Evolutionary conservation across 257 asterid species (phyloP).

Genomic region (Jacaranda copaia): DNA sequence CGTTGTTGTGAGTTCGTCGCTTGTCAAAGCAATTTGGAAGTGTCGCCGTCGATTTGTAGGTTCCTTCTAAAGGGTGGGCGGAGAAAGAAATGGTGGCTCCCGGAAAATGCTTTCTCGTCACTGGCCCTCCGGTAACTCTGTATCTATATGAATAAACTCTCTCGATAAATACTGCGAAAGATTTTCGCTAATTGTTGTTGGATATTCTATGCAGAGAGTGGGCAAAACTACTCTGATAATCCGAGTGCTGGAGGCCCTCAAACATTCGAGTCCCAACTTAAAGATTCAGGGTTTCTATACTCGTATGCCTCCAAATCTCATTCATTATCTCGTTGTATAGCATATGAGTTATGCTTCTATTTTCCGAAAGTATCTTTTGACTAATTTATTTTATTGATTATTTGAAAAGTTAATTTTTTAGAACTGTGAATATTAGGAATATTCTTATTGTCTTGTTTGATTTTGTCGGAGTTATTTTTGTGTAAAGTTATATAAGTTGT

Average conservation of each 20-base stretch:
- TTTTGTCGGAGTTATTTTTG: neutral
- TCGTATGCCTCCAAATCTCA: slow-evolving; percentile 50
- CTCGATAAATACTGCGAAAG: neutral
- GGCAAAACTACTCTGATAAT: slow-evolving; percentile 83
- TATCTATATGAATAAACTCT: neutral
- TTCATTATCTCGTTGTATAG: neutral
- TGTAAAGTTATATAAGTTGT: neutral
- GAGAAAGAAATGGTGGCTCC: slow-evolving; percentile 46
- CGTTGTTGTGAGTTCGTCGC: no score
- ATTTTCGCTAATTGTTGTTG: neutral
- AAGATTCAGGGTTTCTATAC: slow-evolving; percentile 87
- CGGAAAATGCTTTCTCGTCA: slow-evolving; percentile 74
- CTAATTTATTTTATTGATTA: neutral
- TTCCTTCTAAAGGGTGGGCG: neutral
- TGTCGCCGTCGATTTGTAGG: neutral
- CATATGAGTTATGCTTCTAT: neutral
- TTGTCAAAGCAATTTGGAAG: no score
- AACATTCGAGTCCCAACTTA: slow-evolving; percentile 60
- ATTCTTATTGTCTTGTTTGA: neutral
- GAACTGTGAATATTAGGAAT: neutral
- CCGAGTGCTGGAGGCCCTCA: slow-evolving; percentile 71
- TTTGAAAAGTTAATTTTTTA: neutral
- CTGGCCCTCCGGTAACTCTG: slow-evolving; percentile 69
- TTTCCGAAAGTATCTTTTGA: neutral
- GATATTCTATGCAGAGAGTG: slow-evolving; percentile 59